Conservation (phyloP, 2,329 filamentous ascomycete genomes). For the Pyrenochaeta sp. region DNA sequence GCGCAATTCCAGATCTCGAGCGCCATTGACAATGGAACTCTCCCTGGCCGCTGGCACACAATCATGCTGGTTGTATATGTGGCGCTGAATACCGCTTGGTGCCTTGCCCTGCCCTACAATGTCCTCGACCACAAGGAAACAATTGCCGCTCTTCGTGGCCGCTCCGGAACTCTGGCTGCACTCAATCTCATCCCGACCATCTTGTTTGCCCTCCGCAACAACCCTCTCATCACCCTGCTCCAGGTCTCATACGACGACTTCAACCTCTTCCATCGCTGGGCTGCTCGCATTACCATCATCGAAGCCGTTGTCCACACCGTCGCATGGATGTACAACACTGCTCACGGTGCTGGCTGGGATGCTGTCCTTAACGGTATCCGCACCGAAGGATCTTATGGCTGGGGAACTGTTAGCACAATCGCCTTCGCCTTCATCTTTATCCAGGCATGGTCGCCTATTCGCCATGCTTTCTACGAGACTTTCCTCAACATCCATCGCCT, state of each 20-base stretch:
- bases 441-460: constrained; percentile 76
- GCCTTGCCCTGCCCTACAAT: constrained; percentile 69
- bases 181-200: constrained; percentile 93
- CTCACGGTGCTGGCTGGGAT: constrained; percentile 66
- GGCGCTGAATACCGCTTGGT: constrained; percentile 79
- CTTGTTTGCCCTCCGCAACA: constrained; percentile 89
- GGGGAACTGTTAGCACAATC: constrained; percentile 66
- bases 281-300: constrained; percentile 74
- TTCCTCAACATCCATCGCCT: constrained; percentile 89
- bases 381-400: constrained; percentile 69
- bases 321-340: constrained; percentile 75
- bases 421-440: constrained; percentile 72
- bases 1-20: constrained; percentile 72
- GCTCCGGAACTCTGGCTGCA: constrained; percentile 81
- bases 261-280: constrained; percentile 87
- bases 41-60: constrained; percentile 81
- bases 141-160: constrained; percentile 82
- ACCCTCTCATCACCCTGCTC: constrained; percentile 82
- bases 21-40: constrained; percentile 75
- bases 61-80: constrained; percentile 73
- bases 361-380: constrained; percentile 64
- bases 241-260: constrained; percentile 95
- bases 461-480: constrained; percentile 96
- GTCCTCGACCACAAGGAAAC: constrained; percentile 61
- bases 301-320: constrained; percentile 75